Conservation (phyloP, 805 yeast species). For the Metschnikowia similis region DNA sequence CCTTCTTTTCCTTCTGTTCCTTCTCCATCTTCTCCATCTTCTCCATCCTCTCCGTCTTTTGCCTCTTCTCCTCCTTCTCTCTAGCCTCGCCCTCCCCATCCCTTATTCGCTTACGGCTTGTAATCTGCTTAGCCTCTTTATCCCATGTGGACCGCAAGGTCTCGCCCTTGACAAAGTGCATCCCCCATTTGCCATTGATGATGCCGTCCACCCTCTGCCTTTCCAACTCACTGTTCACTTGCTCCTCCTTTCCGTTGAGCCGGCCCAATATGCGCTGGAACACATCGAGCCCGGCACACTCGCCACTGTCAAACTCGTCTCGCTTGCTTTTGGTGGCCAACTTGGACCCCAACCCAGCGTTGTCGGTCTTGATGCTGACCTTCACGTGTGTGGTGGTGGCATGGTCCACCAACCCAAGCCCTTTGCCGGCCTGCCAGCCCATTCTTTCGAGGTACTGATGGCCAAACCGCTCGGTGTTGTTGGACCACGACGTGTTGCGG, state of each 20-base stretch:
- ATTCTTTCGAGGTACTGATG: constrained; percentile 73
- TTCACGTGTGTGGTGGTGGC: constrained; percentile 79
- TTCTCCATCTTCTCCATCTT: constrained; percentile 5
- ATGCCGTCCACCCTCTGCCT: constrained; percentile 63
- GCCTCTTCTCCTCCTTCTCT: constrained; percentile 23
- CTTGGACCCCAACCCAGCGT: constrained; percentile 85
- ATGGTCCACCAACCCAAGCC: constrained; percentile 67
- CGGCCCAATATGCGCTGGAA: constrained; percentile 88
- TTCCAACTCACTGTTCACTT: constrained; percentile 60
- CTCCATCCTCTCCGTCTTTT: constrained; percentile 4
- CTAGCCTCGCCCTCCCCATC: constrained; percentile 17
- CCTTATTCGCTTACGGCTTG: constrained; percentile 13
- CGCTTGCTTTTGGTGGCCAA: constrained; percentile 52
- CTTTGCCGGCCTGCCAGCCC: constrained; percentile 93
- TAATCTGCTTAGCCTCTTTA: constrained; percentile 36
- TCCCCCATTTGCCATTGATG: constrained; percentile 84
- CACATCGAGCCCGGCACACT: constrained; percentile 86
- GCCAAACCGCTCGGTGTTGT: constrained; percentile 78
- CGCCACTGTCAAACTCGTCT: constrained; percentile 75
- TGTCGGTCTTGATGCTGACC: constrained; percentile 77
- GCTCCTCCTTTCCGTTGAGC: constrained; percentile 79
- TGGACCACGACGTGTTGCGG: constrained; percentile 91
- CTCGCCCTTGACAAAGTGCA: constrained; percentile 82
- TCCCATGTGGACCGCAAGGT: constrained; percentile 83
- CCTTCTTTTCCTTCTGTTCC: constrained; percentile 20